Evolutionary conservation across 2,329 filamentous ascomycete species (phyloP).

Genomic region (Colletotrichum musae): DNA sequence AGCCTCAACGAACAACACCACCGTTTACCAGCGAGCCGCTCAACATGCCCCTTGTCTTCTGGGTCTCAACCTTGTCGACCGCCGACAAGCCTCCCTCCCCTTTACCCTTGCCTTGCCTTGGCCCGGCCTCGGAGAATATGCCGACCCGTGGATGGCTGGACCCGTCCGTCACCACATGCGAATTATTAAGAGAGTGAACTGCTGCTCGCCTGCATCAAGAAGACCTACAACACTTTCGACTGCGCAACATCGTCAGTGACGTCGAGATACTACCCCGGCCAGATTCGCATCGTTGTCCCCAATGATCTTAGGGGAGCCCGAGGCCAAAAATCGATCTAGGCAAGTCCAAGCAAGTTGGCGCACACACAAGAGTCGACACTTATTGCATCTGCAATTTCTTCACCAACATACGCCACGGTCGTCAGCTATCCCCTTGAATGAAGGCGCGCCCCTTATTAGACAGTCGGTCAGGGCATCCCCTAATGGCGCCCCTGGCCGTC

Average conservation of each 20-base stretch:
- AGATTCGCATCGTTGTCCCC: no score
- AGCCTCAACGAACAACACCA: no score
- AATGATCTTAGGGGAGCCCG: no score
- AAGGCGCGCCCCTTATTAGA: conserved; percentile 4
- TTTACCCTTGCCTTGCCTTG: conserved; percentile 11
- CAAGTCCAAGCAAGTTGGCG: neutral
- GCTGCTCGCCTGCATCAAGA: no score
- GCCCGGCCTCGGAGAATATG: conserved; percentile 26
- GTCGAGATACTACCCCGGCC: no score
- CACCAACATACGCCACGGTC: neutral
- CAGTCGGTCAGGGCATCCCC: conserved; percentile 21
- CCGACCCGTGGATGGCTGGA: conserved; percentile 12
- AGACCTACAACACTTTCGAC: no score
- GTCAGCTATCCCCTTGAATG: neutral
- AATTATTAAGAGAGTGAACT: no score
- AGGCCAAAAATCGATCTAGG: no score
- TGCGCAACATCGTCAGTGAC: no score
- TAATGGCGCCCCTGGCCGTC: conserved; percentile 21
- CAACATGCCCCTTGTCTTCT: neutral
- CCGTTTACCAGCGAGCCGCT: neutral
- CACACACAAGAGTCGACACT: no score
- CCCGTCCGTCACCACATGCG: conserved; percentile 1
- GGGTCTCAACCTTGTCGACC: conserved; percentile 11
- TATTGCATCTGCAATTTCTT: conserved; percentile 20
- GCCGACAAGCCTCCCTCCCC: neutral